A percentile compares a stretch with the other conserved stretches of the same genome.
phyloP scores from a whole-genome alignment of 352 stramenopile genomes.

The Phytophthora syringae region DNA sequence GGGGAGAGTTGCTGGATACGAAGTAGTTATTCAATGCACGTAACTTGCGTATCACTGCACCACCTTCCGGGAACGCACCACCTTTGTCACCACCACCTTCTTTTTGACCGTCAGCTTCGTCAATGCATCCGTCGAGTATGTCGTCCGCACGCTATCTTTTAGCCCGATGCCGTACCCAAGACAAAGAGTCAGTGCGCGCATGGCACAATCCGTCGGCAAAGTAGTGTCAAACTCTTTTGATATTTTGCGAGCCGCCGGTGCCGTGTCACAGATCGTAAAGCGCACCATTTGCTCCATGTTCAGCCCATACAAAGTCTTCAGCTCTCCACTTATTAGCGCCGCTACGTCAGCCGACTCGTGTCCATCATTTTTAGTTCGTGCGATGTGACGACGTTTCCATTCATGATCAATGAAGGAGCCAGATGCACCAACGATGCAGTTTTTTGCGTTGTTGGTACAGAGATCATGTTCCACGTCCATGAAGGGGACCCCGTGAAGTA shows the following conservation, averaged over 20 bases:
- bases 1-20: neutral
- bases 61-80: constrained; percentile 6
- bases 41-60: constrained; percentile 8
- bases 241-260: neutral
- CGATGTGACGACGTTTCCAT: too few relatives aligned
- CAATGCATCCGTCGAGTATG: neutral
- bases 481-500: neutral
- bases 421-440: neutral
- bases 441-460: neutral
- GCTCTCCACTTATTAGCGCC: neutral
- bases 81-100: constrained; percentile 3
- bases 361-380: constrained; percentile 1
- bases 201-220: constrained; percentile 2
- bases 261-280: constrained; percentile 7
- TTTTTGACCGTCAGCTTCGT: neutral
- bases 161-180: constrained; percentile 4
- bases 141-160: neutral
- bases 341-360: constrained; percentile 1
- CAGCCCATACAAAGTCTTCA: neutral
- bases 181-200: constrained; percentile 6
- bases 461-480: neutral
- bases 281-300: constrained; percentile 5
- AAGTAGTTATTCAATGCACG: constrained; percentile 12
- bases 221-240: constrained; percentile 8
- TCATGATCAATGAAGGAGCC: too few relatives aligned